Percentiles rank a stretch among this genome's conserved stretches.
phyloP scores from a whole-genome alignment of 768 basidiomycete species.

The Kwoniella mangroviensis region DNA sequence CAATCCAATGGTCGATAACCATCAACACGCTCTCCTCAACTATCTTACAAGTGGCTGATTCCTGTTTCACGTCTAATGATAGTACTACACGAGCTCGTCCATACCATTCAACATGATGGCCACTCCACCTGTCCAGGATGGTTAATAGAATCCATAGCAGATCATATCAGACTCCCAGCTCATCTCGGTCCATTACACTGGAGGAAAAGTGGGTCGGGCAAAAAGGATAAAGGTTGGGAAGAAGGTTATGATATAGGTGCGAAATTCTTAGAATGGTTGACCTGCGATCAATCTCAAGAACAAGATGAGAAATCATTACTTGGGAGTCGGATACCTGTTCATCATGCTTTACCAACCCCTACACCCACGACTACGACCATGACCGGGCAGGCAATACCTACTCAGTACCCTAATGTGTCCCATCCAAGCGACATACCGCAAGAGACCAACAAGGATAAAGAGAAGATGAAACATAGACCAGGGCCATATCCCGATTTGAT shows the following conservation, averaged over 20 bases:
- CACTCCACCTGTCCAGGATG: constrained; percentile 37
- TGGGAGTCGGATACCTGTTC: neutral
- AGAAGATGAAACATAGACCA: constrained; percentile 5
- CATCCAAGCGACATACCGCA: neutral
- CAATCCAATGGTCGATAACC: too few species aligned
- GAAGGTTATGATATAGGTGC: constrained; percentile 48
- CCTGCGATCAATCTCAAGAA: constrained; percentile 2
- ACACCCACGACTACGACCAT: neutral
- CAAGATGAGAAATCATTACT: neutral
- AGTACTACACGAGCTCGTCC: constrained; percentile 50
- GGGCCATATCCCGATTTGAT: constrained; percentile 40
- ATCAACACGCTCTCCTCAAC: neutral
- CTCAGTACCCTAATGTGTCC: constrained; percentile 1
- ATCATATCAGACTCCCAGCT: constrained; percentile 39
- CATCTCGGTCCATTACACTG: constrained; percentile 42
- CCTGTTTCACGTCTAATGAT: too few species aligned
- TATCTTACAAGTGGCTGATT: neutral
- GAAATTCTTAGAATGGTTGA: constrained; percentile 41
- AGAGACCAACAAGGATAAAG: neutral
- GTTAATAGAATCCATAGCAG: constrained; percentile 48
- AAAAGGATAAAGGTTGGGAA: constrained; percentile 43
- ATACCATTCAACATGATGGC: constrained; percentile 49
- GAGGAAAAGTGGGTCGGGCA: constrained; percentile 39
- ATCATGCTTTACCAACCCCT: neutral
- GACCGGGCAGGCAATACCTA: neutral